Conservation (phyloP, 208 protist genomes). For the Trypanosoma boissoni region DNA sequence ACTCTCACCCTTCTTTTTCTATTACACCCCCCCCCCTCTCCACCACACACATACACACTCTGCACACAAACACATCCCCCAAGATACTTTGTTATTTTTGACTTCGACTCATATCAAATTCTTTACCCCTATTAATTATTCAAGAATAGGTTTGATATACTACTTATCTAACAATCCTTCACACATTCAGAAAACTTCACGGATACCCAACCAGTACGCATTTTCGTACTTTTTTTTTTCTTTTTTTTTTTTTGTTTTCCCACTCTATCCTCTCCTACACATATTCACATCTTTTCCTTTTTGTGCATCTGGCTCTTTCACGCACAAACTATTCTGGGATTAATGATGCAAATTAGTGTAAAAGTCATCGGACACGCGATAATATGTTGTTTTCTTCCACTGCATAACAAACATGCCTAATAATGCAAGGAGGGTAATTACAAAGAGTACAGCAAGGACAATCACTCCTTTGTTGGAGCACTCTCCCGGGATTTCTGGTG, state of each 20-base stretch:
- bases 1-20: no score
- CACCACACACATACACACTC: no score
- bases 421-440: not conserved
- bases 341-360: constrained; percentile 42
- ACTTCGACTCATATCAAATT: no score
- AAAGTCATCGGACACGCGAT: constrained; percentile 41
- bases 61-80: no score
- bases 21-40: no score
- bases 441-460: constrained; percentile 13
- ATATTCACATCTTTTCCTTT: no score
- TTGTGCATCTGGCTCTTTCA: not conserved
- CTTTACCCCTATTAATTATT: no score
- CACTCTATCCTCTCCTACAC: not conserved
- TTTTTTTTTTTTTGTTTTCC: constrained; percentile 1
- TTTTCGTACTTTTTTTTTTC: constrained; percentile 3
- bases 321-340: not conserved
- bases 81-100: no score
- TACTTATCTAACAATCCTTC: no score
- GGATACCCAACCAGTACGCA: no score
- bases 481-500: not conserved
- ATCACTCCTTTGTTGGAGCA: not conserved
- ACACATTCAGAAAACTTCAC: no score
- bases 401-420: constrained; percentile 1
- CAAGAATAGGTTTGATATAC: no score
- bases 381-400: constrained; percentile 2